phyloP scores from a whole-genome alignment of 495 filamentous ascomycete genomes.

The Aspergillus olivimuriae region DNA sequence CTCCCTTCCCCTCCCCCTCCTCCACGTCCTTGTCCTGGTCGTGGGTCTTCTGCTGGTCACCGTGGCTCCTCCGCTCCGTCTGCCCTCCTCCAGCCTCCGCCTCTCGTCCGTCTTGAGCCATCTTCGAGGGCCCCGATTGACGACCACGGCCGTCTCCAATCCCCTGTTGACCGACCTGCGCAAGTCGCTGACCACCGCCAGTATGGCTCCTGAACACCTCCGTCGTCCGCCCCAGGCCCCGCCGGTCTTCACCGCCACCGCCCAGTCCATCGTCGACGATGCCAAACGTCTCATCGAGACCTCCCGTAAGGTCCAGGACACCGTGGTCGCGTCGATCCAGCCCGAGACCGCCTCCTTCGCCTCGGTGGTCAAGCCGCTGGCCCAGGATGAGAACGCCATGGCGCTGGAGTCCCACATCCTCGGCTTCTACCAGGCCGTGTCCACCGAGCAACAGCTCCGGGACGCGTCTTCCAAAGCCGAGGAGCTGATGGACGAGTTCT shows the following conservation, averaged over 20 bases:
- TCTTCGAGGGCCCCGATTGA: slow-evolving; percentile 42
- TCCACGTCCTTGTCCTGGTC: slow-evolving; percentile 57
- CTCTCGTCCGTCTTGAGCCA: slow-evolving; percentile 55
- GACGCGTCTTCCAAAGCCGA: slow-evolving; percentile 65
- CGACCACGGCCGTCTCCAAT: slow-evolving; percentile 7
- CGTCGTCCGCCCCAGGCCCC: slow-evolving; percentile 76
- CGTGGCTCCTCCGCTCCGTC: slow-evolving; percentile 67
- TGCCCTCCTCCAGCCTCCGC: slow-evolving; percentile 37
- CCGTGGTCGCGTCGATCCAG: slow-evolving; percentile 61
- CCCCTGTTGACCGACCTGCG: slow-evolving; percentile 17
- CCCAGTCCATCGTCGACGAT: slow-evolving; percentile 66
- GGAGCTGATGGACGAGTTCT: slow-evolving; percentile 61
- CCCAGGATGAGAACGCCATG: slow-evolving; percentile 59
- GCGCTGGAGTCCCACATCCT: slow-evolving; percentile 56
- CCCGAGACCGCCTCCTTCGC: slow-evolving; percentile 60
- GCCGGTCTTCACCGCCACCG: slow-evolving; percentile 79
- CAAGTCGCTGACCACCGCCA: slow-evolving; percentile 52
- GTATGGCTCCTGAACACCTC: slow-evolving; percentile 58
- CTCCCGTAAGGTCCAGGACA: slow-evolving; percentile 66
- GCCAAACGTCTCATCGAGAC: slow-evolving; percentile 66
- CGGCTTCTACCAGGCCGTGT: slow-evolving; percentile 77
- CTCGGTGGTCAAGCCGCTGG: slow-evolving; percentile 57
- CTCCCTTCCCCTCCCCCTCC: slow-evolving; percentile 4
- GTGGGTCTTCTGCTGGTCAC: slow-evolving; percentile 52
- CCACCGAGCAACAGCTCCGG: slow-evolving; percentile 59